Base-by-base conservation (phyloP, 2,329 filamentous ascomycete species). In the Epichloe scottii region DNA sequence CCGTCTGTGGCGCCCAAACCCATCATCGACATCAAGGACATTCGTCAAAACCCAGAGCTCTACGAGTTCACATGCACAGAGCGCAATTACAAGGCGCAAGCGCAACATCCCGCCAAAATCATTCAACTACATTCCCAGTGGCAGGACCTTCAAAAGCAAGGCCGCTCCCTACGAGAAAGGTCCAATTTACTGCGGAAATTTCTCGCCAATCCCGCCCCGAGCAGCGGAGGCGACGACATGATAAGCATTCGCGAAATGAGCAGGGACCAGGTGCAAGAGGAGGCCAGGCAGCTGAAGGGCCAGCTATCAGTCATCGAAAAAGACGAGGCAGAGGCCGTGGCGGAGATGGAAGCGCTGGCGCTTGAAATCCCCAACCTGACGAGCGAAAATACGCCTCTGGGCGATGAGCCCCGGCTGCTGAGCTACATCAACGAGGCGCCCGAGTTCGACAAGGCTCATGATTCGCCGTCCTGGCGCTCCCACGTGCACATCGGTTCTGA, bases 401-500 rank as follows among this genome's bases (percentile, higher is more conserved):
- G 87, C 48, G 67, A 76, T 40, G 74, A 84, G 53, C 78, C 85
- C 2, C 68, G 71, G 39, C 68, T 94, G 5, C 68, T 95, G 15
- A 79, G 75, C 58, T 89, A 89, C 64, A 87, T 97, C 71, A 94
- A 95, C 66, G 76, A 84, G 52, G 76, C 83, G 12, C 66, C 82
- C 73, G 11, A 68, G 68, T 53, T 54, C 17, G 63, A 62, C 11
- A 58, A 57, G 45, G 63, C 46, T 4, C 55, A 51, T 12, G 58
- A 61, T 33, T 58, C 57, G 56, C 58, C 65, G 51, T 69, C 77
- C 6, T 83, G 77, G 77, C 76, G 81, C 41, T 91, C 87, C 0
- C 90, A 96, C 66, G 85, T 93, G 7, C 79, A 91, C 58, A 91
- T 98, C 58, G 93, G 93, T 34, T 75, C 81, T 4, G 81, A 89